Evolutionary conservation across 108 stramenopile genomes (phyloP), one percentile per base, ranked within the genome.

Genomic region (Epipyxis sp.): DNA sequence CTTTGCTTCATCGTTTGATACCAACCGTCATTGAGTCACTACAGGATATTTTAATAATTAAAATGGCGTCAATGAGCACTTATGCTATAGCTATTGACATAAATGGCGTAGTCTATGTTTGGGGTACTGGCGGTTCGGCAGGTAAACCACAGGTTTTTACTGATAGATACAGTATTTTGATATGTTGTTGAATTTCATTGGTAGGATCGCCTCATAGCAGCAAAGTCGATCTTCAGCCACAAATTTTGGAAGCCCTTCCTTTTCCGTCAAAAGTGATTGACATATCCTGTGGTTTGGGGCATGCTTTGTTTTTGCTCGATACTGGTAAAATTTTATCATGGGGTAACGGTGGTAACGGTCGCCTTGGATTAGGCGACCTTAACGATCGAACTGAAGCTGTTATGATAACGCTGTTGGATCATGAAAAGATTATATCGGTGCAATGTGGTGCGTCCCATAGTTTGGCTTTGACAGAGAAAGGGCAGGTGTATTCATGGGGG

Each of bases 271-370:
- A 45, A 27, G 83, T 85, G 62, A 77, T 3, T 0, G 83, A 84
- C 40, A 82, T 85, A 13, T 50, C 85, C 1, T 85, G 85, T 46
- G 85, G 85, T 1, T 65, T 84, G 44, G 81, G 42, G 35, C 85
- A 85, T 54, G 40, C 71, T 16, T 81, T 68, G 34, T 84, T 39
- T 44, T 77, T 40, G 39, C 43, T 35, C 50, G 41, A 1, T 34
- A 42, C 40, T 58, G 81, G 59, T 80, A 76, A 68, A 57, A 80
- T 85, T 1, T 85, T 43, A 35, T 45, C 68, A 1, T 85, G 85
- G 85, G 85, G 85, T 35, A 78, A 44, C 16, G 85, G 85, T 16
- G 10, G 80, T 32, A 81, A 85, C 34, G 85, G 85, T n/a, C 81
- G 78, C 16, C 80, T 85, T 1, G 85, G 85, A n/a, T 59, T 80